These are phyloP conservation scores for Yamadazyma mexicana DNA, from an alignment of 1,139 yeast species.

Conservation along the genomic window DNA sequence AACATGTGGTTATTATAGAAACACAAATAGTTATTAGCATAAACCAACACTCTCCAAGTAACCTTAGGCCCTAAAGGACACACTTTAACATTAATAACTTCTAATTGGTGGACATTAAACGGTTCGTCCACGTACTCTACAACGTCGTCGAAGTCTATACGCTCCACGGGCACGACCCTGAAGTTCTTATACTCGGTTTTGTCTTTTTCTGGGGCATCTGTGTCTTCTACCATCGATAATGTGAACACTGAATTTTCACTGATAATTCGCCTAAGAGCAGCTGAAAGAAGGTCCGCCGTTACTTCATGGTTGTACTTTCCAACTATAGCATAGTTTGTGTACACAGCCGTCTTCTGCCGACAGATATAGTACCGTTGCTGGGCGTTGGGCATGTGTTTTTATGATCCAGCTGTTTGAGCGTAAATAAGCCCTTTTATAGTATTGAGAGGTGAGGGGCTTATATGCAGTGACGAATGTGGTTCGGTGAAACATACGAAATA, in stretches of 20 bases:
- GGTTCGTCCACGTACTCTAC: slow-evolving; percentile 19
- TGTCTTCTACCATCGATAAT: slow-evolving; percentile 4
- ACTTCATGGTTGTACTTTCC: slow-evolving; percentile 23
- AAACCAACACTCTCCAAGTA: slow-evolving; percentile 29
- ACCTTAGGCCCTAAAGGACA: slow-evolving; percentile 20
- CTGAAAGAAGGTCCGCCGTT: slow-evolving; percentile 20
- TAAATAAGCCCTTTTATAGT: neutral
- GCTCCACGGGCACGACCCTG: slow-evolving; percentile 18
- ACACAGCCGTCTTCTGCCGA: slow-evolving; percentile 22
- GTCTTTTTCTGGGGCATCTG: slow-evolving; percentile 11
- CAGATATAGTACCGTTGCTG: slow-evolving; percentile 25
- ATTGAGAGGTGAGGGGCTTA: too few species aligned
- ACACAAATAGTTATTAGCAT: slow-evolving; percentile 22
- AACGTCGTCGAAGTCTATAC: slow-evolving; percentile 25
- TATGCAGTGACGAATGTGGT: too few species aligned
- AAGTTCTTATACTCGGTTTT: slow-evolving; percentile 19
- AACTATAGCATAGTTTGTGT: slow-evolving; percentile 30
- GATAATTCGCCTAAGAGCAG: slow-evolving; percentile 25
- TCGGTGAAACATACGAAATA: too few species aligned
- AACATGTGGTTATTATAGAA: slow-evolving; percentile 34
- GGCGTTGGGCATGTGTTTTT: too few species aligned
- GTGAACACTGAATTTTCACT: slow-evolving; percentile 22
- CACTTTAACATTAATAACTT: slow-evolving; percentile 16
- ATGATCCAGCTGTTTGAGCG: neutral
- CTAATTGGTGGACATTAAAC: slow-evolving; percentile 18